These are phyloP conservation scores for Fusarium armeniacum DNA, from an alignment of 2,329 filamentous ascomycete genomes.

Conservation along the genomic window DNA sequence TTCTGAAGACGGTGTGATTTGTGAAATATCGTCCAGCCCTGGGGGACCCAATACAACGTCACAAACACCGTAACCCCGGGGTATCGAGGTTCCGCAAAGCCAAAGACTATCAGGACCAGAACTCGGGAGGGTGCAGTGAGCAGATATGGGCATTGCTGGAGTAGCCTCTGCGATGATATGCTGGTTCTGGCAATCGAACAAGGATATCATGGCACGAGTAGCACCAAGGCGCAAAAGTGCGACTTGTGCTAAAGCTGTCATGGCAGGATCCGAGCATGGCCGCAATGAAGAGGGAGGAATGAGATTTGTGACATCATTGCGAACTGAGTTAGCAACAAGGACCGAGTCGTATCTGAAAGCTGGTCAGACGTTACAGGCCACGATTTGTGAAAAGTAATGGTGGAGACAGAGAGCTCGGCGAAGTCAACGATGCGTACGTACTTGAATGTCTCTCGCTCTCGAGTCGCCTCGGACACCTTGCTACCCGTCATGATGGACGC, in stretches of 20 bases:
- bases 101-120: conserved; percentile 40
- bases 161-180: conserved; percentile 67
- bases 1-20: neutral
- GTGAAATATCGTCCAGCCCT: neutral
- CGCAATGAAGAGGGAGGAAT: conserved; percentile 47
- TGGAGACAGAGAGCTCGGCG: neutral
- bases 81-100: conserved; percentile 53
- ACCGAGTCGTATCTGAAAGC: conserved; percentile 35
- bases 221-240: conserved; percentile 60
- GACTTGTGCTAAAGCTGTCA: conserved; percentile 66
- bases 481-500: conserved; percentile 21
- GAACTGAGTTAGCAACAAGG: conserved; percentile 34
- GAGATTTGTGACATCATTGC: conserved; percentile 45
- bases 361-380: conserved; percentile 13
- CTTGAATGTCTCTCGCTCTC: conserved; percentile 54
- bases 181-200: conserved; percentile 64
- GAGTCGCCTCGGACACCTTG: conserved; percentile 44
- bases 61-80: conserved; percentile 50
- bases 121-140: conserved; percentile 41
- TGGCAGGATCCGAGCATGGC: conserved; percentile 54
- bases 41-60: conserved; percentile 44
- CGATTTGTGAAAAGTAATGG: neutral
- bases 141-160: conserved; percentile 55
- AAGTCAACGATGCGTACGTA: conserved; percentile 21
- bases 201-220: conserved; percentile 62